phyloP scores from a whole-genome alignment of 2,329 filamentous ascomycete species.

The Cercospora beticola region DNA sequence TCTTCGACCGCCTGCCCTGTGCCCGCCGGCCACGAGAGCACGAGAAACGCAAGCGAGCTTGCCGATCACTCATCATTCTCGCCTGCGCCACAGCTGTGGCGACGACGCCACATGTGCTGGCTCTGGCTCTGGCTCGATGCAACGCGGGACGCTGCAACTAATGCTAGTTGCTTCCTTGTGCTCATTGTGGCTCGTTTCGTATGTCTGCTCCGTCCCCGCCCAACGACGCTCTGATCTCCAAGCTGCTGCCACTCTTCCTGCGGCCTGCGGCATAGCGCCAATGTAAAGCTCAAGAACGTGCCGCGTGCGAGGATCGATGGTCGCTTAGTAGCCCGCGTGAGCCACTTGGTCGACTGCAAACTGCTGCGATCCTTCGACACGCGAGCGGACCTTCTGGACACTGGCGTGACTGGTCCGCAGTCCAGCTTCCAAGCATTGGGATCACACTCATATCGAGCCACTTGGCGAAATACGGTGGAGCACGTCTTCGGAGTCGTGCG shows the following conservation, averaged over 20 bases:
- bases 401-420: not conserved
- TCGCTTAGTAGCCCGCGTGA: not conserved
- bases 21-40: not conserved
- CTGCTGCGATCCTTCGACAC: conserved; percentile 7
- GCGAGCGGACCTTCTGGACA: not conserved
- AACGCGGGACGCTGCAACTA: not conserved
- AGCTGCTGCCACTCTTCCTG: not conserved
- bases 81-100: conserved; percentile 2
- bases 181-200: conserved; percentile 27
- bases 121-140: not conserved
- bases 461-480: not conserved
- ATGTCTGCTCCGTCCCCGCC: conserved; percentile 20
- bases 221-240: not conserved
- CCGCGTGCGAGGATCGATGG: not conserved
- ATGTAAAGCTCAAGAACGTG: not conserved
- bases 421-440: not conserved
- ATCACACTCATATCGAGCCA: not conserved
- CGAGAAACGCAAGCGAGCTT: not conserved
- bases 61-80: not conserved
- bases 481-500: conserved; percentile 3
- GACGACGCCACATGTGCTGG: not conserved
- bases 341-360: not conserved
- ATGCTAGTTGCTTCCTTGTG: not conserved
- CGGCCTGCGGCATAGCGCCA: not conserved
- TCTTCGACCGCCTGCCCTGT: not conserved